Conservation (phyloP, 106 monocot species). For the Dactylorhiza incarnata region DNA sequence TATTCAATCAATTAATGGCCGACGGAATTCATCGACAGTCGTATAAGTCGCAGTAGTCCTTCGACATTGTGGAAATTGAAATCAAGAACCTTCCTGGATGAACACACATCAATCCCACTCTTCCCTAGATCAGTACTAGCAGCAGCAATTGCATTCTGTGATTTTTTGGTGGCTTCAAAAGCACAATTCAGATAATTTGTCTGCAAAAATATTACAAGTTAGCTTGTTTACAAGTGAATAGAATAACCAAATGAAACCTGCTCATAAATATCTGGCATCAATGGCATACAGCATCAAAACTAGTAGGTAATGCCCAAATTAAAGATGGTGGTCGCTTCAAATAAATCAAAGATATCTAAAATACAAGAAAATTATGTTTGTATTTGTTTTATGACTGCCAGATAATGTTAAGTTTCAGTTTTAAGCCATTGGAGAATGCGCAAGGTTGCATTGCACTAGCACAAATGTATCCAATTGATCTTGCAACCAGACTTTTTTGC, state of each 20-base stretch:
- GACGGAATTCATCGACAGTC: conserved; percentile 51
- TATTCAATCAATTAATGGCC: conserved; percentile 11
- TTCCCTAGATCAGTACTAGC: conserved; percentile 29
- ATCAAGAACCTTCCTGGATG: conserved; percentile 49
- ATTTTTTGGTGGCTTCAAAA: conserved; percentile 47
- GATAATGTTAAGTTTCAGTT: neutral
- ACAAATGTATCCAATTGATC: neutral
- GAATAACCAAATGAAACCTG: neutral
- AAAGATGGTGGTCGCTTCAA: neutral
- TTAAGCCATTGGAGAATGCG: neutral
- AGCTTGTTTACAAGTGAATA: neutral
- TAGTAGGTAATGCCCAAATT: neutral
- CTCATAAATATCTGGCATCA: neutral
- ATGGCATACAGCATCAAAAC: neutral
- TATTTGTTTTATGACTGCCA: neutral
- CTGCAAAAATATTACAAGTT: conserved; percentile 15
- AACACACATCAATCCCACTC: conserved; percentile 22
- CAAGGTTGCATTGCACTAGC: neutral
- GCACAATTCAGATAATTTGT: conserved; percentile 31
- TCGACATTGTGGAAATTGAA: conserved; percentile 61
- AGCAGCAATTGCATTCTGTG: conserved; percentile 35
- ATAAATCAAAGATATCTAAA: neutral
- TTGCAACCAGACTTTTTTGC: too few species aligned
- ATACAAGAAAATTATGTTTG: neutral
- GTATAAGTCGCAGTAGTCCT: conserved; percentile 43